These are phyloP conservation scores for Pezicula neosporulosa DNA, from an alignment of 2,329 filamentous ascomycete species.

Conservation along the genomic window DNA sequence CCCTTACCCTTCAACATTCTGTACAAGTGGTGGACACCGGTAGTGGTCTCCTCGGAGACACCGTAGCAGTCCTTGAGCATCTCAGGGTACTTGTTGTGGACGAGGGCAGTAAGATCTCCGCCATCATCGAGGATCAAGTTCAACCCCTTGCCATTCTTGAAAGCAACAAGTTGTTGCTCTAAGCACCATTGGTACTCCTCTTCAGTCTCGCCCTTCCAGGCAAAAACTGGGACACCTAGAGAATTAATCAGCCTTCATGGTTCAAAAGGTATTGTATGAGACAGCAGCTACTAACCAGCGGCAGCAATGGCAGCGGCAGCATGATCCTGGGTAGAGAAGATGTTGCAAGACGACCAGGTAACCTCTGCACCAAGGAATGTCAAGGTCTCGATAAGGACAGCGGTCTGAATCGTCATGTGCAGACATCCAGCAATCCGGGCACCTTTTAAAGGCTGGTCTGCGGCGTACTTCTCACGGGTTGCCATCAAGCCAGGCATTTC, in stretches of 20 bases:
- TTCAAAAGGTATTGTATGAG: not conserved
- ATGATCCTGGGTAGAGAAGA: conserved; percentile 99
- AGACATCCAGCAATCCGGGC: conserved; percentile 96
- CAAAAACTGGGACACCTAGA: conserved; percentile 76
- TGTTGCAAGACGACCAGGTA: conserved; percentile 99
- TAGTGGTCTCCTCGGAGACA: conserved; percentile 99
- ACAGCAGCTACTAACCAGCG: conserved; percentile 17
- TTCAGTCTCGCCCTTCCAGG: conserved; percentile 85
- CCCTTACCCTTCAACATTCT: conserved; percentile 88
- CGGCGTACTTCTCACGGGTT: conserved; percentile 86
- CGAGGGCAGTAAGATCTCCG: conserved; percentile 92
- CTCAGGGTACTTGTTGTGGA: conserved; percentile 98
- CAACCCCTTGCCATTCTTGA: conserved; percentile 94
- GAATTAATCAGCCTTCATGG: conserved; percentile 6
- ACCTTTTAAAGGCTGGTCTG: conserved; percentile 89
- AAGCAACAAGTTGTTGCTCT: conserved; percentile 94
- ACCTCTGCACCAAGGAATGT: conserved; percentile 93
- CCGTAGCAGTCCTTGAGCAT: conserved; percentile 98
- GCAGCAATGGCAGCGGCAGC: conserved; percentile 97
- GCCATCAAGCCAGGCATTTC: conserved; percentile 98
- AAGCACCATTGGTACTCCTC: conserved; percentile 99
- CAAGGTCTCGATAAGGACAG: conserved; percentile 98
- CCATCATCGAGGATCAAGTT: conserved; percentile 99
- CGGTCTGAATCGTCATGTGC: conserved; percentile 99
- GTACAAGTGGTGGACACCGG: conserved; percentile 99